phyloP scores from a whole-genome alignment of 2,329 filamentous ascomycete genomes.

The Biscogniauxia sp. region DNA sequence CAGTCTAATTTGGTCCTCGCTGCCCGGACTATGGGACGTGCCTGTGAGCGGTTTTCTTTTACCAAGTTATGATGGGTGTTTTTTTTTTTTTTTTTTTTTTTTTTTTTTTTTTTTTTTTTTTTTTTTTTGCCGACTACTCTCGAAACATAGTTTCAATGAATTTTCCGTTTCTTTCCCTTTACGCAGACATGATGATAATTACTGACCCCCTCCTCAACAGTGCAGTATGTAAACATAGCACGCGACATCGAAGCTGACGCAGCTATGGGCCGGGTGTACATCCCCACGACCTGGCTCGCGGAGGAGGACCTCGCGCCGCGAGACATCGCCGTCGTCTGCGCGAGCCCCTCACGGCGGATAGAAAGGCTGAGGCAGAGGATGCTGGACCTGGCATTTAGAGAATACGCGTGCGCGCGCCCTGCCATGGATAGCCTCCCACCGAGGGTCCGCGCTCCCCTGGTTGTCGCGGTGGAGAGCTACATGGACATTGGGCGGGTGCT shows the following conservation, averaged over 20 bases:
- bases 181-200: too few species aligned
- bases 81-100: too few species aligned
- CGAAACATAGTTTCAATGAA: too few species aligned
- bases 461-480: conserved; percentile 71
- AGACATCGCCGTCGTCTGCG: conserved; percentile 42
- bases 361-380: conserved; percentile 52
- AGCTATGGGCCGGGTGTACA: conserved; percentile 62
- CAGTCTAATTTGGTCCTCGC: conserved; percentile 48
- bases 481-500: conserved; percentile 72
- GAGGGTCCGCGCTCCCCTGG: conserved; percentile 60
- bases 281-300: conserved; percentile 63
- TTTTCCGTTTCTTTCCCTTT: too few species aligned
- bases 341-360: conserved; percentile 28
- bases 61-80: too few species aligned
- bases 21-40: conserved; percentile 66
- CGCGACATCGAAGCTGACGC: conserved; percentile 71
- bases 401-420: conserved; percentile 53
- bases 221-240: conserved; percentile 78
- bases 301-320: conserved; percentile 53
- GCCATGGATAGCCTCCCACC: conserved; percentile 61
- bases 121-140: too few species aligned
- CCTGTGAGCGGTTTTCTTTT: conserved; percentile 29
- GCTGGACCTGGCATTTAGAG: conserved; percentile 57
- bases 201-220: too few species aligned
- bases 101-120: too few species aligned